These are phyloP conservation scores for Candolleomyces efflorescens DNA, from an alignment of 768 basidiomycete species.

Conservation along the genomic window DNA sequence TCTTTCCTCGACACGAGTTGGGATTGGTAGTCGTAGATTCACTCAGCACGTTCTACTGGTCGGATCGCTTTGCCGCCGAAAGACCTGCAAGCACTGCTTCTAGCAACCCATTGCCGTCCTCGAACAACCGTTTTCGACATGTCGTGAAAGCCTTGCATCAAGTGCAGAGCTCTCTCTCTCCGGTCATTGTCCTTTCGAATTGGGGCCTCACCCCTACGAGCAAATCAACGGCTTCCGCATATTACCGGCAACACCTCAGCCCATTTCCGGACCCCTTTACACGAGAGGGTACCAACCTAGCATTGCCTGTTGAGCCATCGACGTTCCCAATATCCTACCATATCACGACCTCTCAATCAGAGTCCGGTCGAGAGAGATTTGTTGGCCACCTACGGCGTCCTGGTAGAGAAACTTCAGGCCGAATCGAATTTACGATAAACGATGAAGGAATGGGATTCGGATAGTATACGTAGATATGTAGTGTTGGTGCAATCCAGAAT, in stretches of 20 bases:
- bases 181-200: conserved; percentile 12
- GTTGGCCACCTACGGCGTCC: neutral
- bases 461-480: neutral
- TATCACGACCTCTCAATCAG: neutral
- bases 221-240: conserved; percentile 4
- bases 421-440: neutral
- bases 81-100: conserved; percentile 30
- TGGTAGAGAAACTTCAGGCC: neutral
- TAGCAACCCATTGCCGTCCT: conserved; percentile 8
- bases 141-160: conserved; percentile 38
- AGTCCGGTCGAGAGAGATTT: neutral
- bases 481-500: neutral
- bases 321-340: neutral
- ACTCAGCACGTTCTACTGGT: conserved; percentile 73
- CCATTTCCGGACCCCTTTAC: conserved; percentile 32
- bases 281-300: conserved; percentile 1
- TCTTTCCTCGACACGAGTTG: conserved; percentile 51
- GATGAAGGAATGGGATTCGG: neutral
- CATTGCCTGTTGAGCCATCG: neutral
- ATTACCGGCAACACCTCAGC: conserved; percentile 51
- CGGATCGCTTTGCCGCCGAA: conserved; percentile 63
- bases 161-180: conserved; percentile 9
- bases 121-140: conserved; percentile 29
- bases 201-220: conserved; percentile 12
- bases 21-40: conserved; percentile 74